These are phyloP conservation scores for Alnus glutinosa DNA, from an alignment of 306 rosid species.

Conservation along the genomic window DNA sequence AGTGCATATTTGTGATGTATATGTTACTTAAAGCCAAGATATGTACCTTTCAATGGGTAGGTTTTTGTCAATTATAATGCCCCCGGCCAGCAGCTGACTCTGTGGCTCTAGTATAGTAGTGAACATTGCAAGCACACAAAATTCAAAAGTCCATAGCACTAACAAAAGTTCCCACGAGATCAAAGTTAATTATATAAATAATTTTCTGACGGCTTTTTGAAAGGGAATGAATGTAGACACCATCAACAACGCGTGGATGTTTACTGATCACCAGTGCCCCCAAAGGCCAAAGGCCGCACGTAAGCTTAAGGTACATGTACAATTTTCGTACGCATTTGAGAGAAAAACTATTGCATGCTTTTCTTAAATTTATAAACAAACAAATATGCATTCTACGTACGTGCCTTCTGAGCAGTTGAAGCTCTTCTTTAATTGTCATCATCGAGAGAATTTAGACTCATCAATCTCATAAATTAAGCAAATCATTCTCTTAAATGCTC, in stretches of 20 bases:
- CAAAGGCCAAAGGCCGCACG: background rate
- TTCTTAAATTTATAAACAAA: background rate
- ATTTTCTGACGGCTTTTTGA: background rate
- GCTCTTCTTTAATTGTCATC: slow-evolving; percentile 7
- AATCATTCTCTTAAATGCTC: too few relatives aligned
- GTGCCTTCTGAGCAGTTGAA: slow-evolving; percentile 1
- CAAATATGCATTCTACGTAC: slow-evolving; percentile 19
- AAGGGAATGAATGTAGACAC: background rate
- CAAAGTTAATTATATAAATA: background rate
- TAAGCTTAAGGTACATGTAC: slow-evolving; percentile 25
- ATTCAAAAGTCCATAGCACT: background rate
- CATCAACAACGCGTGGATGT: background rate
- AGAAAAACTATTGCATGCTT: slow-evolving; percentile 22
- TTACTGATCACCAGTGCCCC: slow-evolving; percentile 6
- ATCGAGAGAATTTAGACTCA: background rate
- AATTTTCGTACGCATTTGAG: slow-evolving; percentile 32
- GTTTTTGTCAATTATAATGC: background rate
- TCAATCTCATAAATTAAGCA: background rate
- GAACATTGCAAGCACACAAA: background rate
- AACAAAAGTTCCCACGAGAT: background rate
- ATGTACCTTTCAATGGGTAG: background rate
- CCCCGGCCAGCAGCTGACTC: too few relatives aligned
- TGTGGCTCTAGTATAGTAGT: background rate
- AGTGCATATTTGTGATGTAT: background rate
- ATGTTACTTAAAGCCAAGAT: background rate